These are phyloP conservation scores for Lasiosphaeria miniovina DNA, from an alignment of 495 filamentous ascomycete species.

Conservation along the genomic window DNA sequence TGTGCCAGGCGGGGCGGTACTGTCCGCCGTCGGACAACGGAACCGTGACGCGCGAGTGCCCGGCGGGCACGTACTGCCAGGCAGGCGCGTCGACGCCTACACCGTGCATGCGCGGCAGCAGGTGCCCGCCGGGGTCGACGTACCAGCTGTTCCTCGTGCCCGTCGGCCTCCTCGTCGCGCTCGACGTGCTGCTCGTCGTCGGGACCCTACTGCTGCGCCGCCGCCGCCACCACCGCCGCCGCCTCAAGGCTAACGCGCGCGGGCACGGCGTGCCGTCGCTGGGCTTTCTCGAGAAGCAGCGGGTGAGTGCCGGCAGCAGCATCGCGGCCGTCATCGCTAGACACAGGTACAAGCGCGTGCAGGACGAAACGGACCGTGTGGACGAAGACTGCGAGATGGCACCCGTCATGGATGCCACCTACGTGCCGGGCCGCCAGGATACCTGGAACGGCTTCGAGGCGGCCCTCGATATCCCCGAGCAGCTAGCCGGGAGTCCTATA, in stretches of 20 bases:
- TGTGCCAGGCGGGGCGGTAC: constrained; percentile 44
- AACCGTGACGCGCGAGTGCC: constrained; percentile 35
- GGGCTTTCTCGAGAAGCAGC: background rate
- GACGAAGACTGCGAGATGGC: constrained; percentile 27
- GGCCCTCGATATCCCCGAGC: constrained; percentile 27
- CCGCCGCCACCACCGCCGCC: constrained; percentile 26
- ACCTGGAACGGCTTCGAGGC: constrained; percentile 37
- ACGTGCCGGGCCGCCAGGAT: constrained; percentile 20
- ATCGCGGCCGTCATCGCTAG: constrained; percentile 2
- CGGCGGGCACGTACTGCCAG: constrained; percentile 44
- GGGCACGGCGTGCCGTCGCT: constrained; percentile 5
- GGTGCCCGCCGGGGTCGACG: constrained; percentile 36
- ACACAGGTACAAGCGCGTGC: constrained; percentile 31
- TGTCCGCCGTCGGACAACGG: constrained; percentile 32
- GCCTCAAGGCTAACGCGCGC: constrained; percentile 13
- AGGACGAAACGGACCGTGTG: background rate
- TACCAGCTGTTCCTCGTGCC: constrained; percentile 40
- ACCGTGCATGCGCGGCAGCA: constrained; percentile 39
- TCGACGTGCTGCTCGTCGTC: constrained; percentile 40
- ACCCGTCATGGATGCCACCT: constrained; percentile 12
- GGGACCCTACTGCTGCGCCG: constrained; percentile 28
- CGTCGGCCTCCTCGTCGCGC: constrained; percentile 35
- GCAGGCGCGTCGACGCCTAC: constrained; percentile 40
- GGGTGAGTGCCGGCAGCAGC: background rate
- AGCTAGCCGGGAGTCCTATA: constrained; percentile 12